phyloP scores from a whole-genome alignment of 1,284 basidiomycete genomes.

The Fomes fomentarius region DNA sequence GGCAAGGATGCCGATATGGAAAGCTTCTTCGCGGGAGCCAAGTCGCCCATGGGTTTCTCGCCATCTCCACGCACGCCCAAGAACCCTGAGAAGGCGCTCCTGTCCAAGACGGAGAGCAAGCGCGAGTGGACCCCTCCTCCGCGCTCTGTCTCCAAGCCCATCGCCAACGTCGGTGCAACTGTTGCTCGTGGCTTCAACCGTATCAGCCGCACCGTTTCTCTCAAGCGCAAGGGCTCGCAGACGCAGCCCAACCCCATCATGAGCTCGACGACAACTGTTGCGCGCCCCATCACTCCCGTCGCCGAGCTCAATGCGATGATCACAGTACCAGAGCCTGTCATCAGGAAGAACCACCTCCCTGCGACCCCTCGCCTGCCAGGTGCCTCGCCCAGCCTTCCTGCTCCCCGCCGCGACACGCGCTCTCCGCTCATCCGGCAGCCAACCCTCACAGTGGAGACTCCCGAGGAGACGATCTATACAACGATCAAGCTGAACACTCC shows the following conservation, averaged over 20 bases:
- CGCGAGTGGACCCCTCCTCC: slow-evolving; percentile 22
- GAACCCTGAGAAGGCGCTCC: slow-evolving; percentile 26
- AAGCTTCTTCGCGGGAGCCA: slow-evolving; percentile 33
- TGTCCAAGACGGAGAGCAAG: slow-evolving; percentile 18
- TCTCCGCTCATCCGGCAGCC: slow-evolving; percentile 27
- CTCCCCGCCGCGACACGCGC: slow-evolving; percentile 29
- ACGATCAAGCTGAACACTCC: slow-evolving; percentile 30
- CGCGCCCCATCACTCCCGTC: slow-evolving; percentile 41
- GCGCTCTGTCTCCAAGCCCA: slow-evolving; percentile 17
- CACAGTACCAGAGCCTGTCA: slow-evolving; percentile 27
- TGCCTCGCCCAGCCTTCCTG: slow-evolving; percentile 23
- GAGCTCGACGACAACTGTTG: slow-evolving; percentile 25
- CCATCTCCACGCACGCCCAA: slow-evolving; percentile 22
- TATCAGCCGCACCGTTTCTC: slow-evolving; percentile 14
- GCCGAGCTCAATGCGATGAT: slow-evolving; percentile 37
- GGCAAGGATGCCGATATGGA: slow-evolving; percentile 29
- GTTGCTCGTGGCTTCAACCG: slow-evolving; percentile 17
- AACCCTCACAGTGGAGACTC: slow-evolving; percentile 19
- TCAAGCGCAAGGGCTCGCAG: slow-evolving; percentile 20
- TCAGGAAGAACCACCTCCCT: slow-evolving; percentile 20
- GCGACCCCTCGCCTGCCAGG: slow-evolving; percentile 14
- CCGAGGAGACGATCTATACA: slow-evolving; percentile 19
- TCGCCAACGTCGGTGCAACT: slow-evolving; percentile 7
- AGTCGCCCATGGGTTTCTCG: slow-evolving; percentile 30
- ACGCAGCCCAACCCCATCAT: slow-evolving; percentile 7